Conservation (phyloP, 495 filamentous ascomycete species). For the Hyaloscypha variabilis region DNA sequence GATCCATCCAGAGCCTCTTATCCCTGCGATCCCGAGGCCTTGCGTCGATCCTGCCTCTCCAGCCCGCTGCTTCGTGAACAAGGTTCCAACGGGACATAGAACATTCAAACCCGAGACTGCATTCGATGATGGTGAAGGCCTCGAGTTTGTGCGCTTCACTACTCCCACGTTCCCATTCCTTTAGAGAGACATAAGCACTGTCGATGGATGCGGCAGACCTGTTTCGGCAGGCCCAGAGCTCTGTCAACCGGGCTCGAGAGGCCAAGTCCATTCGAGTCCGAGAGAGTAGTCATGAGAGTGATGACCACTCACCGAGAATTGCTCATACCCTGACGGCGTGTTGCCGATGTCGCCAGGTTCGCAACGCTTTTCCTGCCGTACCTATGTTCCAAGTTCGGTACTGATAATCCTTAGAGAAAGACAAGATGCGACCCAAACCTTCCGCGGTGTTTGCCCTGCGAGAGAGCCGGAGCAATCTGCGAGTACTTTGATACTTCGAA, state of each 20-base stretch:
- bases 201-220: constrained; percentile 53
- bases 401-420: constrained; percentile 66
- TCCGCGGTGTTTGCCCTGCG: constrained; percentile 89
- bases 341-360: constrained; percentile 81
- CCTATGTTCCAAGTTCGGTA: constrained; percentile 3
- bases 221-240: constrained; percentile 52
- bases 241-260: constrained; percentile 35
- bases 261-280: constrained; percentile 35
- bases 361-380: constrained; percentile 31
- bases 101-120: not conserved
- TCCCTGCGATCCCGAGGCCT: not conserved
- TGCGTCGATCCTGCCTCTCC: not conserved
- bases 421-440: constrained; percentile 91
- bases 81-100: not conserved
- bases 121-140: constrained; percentile 27
- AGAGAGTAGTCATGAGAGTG: constrained; percentile 40
- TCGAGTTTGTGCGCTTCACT: constrained; percentile 15
- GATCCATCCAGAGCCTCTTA: not conserved
- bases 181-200: constrained; percentile 5
- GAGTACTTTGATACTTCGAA: constrained; percentile 91
- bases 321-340: constrained; percentile 89
- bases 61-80: not conserved
- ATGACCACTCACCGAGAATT: constrained; percentile 57
- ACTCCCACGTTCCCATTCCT: not conserved
- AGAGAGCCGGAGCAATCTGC: constrained; percentile 83